phyloP scores from a whole-genome alignment of 768 basidiomycete species.

The Leccinum subgranulosum region DNA sequence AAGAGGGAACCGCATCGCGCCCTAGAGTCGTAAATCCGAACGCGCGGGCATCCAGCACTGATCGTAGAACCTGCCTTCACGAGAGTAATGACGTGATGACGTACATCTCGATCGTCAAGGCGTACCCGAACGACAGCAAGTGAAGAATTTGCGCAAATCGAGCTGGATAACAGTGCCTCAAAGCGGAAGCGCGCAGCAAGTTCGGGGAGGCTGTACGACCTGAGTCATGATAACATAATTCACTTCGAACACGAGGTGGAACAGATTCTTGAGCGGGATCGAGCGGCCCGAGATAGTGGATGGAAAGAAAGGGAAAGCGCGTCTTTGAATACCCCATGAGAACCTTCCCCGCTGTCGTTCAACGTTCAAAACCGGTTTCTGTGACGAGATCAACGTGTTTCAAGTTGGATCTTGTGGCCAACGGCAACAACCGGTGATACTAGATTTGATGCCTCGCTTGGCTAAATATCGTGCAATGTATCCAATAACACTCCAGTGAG shows the following conservation, averaged over 20 bases:
- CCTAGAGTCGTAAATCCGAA: conserved; percentile 12
- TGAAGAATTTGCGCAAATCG: conserved; percentile 6
- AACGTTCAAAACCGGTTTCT: conserved; percentile 6
- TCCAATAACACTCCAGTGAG: conserved; percentile 1
- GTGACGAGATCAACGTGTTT: conserved; percentile 12
- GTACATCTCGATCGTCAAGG: conserved; percentile 23
- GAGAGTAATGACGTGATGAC: conserved; percentile 34
- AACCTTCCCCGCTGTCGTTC: conserved; percentile 7
- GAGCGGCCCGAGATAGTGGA: conserved; percentile 2
- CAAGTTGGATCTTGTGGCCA: background rate
- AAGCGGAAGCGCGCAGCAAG: conserved; percentile 1
- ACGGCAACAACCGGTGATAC: conserved; percentile 3
- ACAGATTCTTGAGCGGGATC: conserved; percentile 10
- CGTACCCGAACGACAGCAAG: conserved; percentile 21
- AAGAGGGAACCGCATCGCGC: conserved; percentile 20
- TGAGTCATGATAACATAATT: conserved; percentile 16
- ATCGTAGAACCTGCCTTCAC: conserved; percentile 9
- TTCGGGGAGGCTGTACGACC: conserved; percentile 8
- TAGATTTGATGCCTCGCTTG: background rate
- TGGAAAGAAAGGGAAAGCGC: conserved; percentile 5
- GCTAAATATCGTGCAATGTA: conserved; percentile 4
- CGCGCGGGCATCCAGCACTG: conserved; percentile 4
- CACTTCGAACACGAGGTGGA: conserved; percentile 25
- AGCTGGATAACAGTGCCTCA: conserved; percentile 10
- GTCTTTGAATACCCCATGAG: conserved; percentile 7